Evolutionary conservation across 148 eudicot species (phyloP), one percentile per base, ranked within the genome.

Genomic region (Polygonum maritimum): DNA sequence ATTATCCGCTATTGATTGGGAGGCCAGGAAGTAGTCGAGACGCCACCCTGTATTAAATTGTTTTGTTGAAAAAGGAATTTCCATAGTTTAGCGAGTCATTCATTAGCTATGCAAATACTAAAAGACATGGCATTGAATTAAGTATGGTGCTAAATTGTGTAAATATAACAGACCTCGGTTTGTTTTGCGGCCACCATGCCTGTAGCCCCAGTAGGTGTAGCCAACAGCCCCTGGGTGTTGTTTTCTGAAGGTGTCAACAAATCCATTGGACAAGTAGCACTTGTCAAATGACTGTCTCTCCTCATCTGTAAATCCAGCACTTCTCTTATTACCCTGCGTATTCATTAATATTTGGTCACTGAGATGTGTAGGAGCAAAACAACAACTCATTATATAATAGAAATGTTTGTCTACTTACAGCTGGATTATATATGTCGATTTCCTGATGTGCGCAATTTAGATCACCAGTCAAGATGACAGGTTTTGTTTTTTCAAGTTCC

Each of bases 361-460:
- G 47, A 44, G 47, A 44, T 44, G 7, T 44, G 47, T 4, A 39
- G 41, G 41, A 39, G 41, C 4, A 39, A 39, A 3, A 4, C 6
- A 39, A 1, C 41, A 39, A 39, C 7, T 39, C 22, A 55, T 26
- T 26, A 26, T 26, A 26, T 26, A 55, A 65, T 7, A 3, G 15
- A 22, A 76, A 57, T 18, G n/a, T 35, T 8, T 11, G 39, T 41
- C 40, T 73, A 86, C 96, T 88, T 80, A 95, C 98, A 18, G 99
- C 94, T 58, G 99, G 99, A 80, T 95, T 84, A 79, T 78, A 91
- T 76, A 95, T 95, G 83, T 95, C 99, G 71, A 95, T 95, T 85
- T 95, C 99, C 80, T 95, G 89, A 78, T 90, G 97, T 75, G 97
- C 98, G 83, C 98, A 92, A 79, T 95, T 95, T 79, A 92, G 80